Base-by-base conservation (phyloP, 345 rosid species). In the Carallia brachiata region DNA sequence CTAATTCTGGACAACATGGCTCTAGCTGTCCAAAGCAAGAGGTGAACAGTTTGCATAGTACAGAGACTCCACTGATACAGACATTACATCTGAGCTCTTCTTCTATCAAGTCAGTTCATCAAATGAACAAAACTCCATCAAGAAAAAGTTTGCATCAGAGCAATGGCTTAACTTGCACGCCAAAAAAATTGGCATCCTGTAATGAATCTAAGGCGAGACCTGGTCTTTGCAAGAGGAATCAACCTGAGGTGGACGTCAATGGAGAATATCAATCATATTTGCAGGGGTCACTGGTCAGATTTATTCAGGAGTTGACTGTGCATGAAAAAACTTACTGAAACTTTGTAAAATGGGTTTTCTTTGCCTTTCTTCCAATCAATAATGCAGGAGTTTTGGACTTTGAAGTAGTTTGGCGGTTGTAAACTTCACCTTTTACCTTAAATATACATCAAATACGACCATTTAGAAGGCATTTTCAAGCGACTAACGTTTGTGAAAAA, bases 221-320 rank as follows among this genome's bases (percentile, higher is more conserved):
- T 16, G 7, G 28, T 23, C 44, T 7, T 32, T 2, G 52, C 19
- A 58, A 31, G n/a, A 18, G 17, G 48, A 63, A 36, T 15, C 52
- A 40, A 37, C 32, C 62, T 40, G 71, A 69, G 13, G 6, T 17
- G 8, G 32, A 44, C 15, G 37, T 66, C 36, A 66, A 69, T 37
- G 50, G 58, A 3, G 81, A 78, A 39, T 78, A 70, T 40, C 65
- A 70, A 6, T 68, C 70, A 8, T 70, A 73, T 62, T 61, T 78
- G 50, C 69, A 50, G 50, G 71, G 68, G 13, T 78, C 81, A 19
- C 61, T 74, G 40, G 63, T 66, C 52, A 78, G 67, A 31, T 78
- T 70, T 70, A 55, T 67, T 39, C 53, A 52, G 9, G 63, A 74
- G 36, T 36, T 66, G 32, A 23, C 31, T 9, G 1, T 55, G 16